phyloP scores from a whole-genome alignment of 177 flowering plant genomes.

The Tripterygium wilfordii region DNA sequence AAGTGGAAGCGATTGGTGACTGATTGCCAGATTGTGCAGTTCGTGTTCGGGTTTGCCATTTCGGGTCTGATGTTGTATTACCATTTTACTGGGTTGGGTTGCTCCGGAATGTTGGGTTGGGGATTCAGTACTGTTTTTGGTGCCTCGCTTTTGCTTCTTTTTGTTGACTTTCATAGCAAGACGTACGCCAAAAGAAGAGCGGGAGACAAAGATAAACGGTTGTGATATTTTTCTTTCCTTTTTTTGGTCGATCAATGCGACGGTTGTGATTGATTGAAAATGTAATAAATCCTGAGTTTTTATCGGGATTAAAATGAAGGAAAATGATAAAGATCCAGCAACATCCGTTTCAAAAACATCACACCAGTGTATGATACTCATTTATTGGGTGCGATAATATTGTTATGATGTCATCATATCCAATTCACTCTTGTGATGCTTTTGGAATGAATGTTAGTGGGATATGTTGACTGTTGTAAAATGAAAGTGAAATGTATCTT shows the following conservation, averaged over 20 bases:
- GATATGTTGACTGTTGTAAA: no score
- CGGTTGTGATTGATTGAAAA: no score
- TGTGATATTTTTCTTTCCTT: not conserved
- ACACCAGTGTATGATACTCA: no score
- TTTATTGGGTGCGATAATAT: no score
- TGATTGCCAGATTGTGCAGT: constrained; percentile 81
- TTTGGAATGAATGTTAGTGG: no score
- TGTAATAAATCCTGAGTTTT: no score
- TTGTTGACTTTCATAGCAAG: constrained; percentile 56
- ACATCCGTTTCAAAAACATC: no score
- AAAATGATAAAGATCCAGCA: no score
- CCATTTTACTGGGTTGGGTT: constrained; percentile 68
- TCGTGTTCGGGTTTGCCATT: constrained; percentile 58
- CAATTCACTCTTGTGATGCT: no score
- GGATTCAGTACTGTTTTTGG: constrained; percentile 77
- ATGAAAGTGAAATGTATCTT: no score
- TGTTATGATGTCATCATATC: no score
- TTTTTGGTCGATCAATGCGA: not conserved
- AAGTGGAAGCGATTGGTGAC: constrained; percentile 87
- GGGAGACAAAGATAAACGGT: not conserved
- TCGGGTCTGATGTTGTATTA: constrained; percentile 51
- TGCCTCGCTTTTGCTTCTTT: constrained; percentile 66
- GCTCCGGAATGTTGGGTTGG: constrained; percentile 82
- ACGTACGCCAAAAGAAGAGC: constrained; percentile 10
- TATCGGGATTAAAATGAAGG: no score